phyloP scores from a whole-genome alignment of 306 rosid species.

The Purshia tridentata region DNA sequence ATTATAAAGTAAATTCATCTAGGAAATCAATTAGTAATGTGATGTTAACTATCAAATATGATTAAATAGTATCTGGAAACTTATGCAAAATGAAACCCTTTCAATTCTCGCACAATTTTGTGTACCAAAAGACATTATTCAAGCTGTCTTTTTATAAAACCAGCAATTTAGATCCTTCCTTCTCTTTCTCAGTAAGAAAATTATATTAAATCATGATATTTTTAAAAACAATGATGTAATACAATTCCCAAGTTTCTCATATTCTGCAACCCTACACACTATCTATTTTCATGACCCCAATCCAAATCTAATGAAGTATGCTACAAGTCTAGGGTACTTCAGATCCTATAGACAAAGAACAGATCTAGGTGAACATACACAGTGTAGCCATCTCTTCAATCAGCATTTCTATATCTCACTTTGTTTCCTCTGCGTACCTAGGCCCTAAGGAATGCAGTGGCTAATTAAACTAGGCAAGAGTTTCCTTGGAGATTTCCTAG shows the following conservation, averaged over 20 bases:
- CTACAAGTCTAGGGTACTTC: neutral
- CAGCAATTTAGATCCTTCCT: neutral
- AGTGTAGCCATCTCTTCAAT: slow-evolving; percentile 7
- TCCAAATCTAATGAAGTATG: neutral
- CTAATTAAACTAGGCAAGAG: neutral
- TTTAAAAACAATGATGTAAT: no score
- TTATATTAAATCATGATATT: no score
- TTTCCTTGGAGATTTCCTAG: neutral
- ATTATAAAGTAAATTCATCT: slow-evolving; percentile 26
- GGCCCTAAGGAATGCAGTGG: neutral
- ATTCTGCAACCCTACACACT: neutral
- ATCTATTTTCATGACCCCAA: neutral
- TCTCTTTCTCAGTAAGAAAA: neutral
- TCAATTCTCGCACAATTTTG: neutral
- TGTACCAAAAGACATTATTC: neutral
- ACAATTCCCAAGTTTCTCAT: neutral
- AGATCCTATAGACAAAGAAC: neutral
- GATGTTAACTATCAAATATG: neutral
- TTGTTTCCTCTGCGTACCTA: neutral
- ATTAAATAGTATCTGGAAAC: slow-evolving; percentile 3
- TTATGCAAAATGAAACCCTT: neutral
- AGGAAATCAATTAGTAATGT: slow-evolving; percentile 26
- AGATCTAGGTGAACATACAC: neutral
- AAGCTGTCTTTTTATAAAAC: neutral
- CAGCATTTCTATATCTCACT: neutral